Conservation (phyloP, 1,284 basidiomycete species). For the Cutaneotrichosporon spelunceum region DNA sequence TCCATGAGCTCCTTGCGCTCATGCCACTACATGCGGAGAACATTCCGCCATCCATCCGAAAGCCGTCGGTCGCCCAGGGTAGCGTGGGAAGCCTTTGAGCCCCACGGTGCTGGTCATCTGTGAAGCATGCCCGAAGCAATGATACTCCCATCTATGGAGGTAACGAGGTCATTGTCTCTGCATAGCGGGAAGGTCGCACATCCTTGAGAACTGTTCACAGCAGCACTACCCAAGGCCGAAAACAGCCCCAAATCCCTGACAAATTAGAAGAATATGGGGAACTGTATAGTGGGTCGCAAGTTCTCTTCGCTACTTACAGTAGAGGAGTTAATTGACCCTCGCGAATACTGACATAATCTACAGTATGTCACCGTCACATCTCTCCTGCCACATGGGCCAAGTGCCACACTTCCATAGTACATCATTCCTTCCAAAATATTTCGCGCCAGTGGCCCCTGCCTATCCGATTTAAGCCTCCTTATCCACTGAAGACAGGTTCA, state of each 20-base stretch:
- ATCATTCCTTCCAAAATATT: no score
- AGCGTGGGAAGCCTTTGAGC: not conserved
- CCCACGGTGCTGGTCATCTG: not conserved
- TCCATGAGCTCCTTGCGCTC: not conserved
- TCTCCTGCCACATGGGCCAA: no score
- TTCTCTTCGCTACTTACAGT: not conserved
- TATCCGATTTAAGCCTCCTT: no score
- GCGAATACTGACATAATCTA: not conserved
- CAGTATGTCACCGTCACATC: conserved; percentile 2
- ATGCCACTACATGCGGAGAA: not conserved
- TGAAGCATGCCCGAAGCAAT: not conserved
- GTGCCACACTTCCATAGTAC: no score
- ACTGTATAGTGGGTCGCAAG: conserved; percentile 1
- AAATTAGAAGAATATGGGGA: conserved; percentile 9
- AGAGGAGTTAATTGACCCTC: not conserved
- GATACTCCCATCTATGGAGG: not conserved
- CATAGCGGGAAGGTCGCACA: not conserved
- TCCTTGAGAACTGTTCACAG: not conserved
- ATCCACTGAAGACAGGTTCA: no score
- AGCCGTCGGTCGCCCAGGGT: no score
- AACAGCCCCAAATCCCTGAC: not conserved
- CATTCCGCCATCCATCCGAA: no score
- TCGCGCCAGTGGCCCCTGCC: no score
- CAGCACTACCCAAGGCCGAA: conserved; percentile 3
- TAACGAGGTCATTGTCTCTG: not conserved